Conservation (phyloP, 345 rosid genomes). For the Triadica sebifera region DNA sequence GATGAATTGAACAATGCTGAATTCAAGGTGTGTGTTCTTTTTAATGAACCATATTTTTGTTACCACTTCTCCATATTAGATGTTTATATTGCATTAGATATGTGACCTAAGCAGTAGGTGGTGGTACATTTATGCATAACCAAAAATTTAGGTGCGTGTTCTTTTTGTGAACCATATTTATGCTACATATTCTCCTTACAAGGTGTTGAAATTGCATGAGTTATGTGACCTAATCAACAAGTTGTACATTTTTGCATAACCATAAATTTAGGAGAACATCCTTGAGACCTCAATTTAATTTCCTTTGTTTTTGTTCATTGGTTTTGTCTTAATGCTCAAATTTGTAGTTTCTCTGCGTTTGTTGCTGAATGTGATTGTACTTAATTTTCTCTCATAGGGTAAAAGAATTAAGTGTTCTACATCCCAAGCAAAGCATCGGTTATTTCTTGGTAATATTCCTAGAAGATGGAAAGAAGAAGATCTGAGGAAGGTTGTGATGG, state of each 20-base stretch:
- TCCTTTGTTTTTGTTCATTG: not conserved
- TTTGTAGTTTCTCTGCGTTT: constrained; percentile 1
- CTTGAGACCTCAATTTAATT: not conserved
- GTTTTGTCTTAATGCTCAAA: not conserved
- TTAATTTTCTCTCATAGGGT: constrained; percentile 46
- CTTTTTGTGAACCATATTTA: constrained; percentile 9
- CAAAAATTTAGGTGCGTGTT: not conserved
- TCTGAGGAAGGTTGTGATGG: constrained; percentile 55
- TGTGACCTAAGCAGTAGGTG: not conserved
- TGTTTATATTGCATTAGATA: not conserved
- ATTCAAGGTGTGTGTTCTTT: constrained; percentile 53
- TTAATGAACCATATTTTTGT: constrained; percentile 6
- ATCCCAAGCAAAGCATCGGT: constrained; percentile 73
- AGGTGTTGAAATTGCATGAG: not conserved
- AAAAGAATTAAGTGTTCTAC: constrained; percentile 74
- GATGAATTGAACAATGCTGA: constrained; percentile 65
- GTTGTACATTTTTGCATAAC: not conserved
- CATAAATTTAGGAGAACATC: not conserved
- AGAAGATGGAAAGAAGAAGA: constrained; percentile 69
- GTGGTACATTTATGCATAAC: not conserved
- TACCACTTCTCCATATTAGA: not conserved
- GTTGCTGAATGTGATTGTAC: constrained; percentile 7
- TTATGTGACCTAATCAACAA: not conserved
- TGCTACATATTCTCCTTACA: not conserved
- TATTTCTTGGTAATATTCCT: constrained; percentile 91